Conservation (phyloP, 257 asterid genomes). For the Nicotiana sylvestris region DNA sequence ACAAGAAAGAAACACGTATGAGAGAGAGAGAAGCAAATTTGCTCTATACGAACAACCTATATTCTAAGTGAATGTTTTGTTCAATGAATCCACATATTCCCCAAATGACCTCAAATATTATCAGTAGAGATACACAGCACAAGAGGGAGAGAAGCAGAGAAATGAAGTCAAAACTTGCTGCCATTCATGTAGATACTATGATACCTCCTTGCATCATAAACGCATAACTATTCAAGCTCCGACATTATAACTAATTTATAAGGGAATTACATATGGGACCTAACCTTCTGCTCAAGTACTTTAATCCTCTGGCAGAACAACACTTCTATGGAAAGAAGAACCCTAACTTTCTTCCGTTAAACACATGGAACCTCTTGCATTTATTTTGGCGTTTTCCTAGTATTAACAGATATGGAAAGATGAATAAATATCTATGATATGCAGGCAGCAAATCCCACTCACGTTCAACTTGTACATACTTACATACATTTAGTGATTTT, state of each 20-base stretch:
- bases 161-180: neutral
- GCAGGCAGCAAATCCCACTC: neutral
- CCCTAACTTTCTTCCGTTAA: neutral
- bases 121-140: neutral
- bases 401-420: neutral
- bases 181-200: neutral
- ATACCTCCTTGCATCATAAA: neutral
- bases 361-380: neutral
- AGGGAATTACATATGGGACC: neutral
- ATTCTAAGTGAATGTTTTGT: neutral
- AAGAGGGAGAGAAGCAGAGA: neutral
- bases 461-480: neutral
- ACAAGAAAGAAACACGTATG: neutral
- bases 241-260: neutral
- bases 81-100: neutral
- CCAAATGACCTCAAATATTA: neutral
- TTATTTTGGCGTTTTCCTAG: neutral
- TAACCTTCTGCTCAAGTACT: neutral
- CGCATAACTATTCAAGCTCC: neutral
- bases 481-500: neutral
- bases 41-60: neutral
- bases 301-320: neutral
- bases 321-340: no score
- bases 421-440: neutral
- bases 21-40: neutral